Percentiles rank a stretch among this genome's conserved stretches.
These are phyloP conservation scores for Erythrobasidium hasegawianum DNA, from an alignment of 1,284 basidiomycete genomes.

Conservation along the genomic window DNA sequence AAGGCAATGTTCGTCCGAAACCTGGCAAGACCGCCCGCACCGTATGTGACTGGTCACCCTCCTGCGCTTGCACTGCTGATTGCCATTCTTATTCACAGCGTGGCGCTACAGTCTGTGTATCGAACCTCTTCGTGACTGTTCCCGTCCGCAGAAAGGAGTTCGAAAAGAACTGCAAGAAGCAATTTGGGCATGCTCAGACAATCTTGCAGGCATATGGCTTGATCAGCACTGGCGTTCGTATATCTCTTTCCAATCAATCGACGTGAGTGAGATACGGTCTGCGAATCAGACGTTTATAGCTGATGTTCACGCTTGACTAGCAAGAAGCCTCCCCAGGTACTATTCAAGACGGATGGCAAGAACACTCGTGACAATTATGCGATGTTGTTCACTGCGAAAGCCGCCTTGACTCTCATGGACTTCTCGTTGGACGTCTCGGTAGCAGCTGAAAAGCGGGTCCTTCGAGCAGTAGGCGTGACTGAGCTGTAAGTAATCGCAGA, in stretches of 20 bases:
- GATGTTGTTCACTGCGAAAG: conserved; percentile 79
- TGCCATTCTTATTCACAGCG: conserved; percentile 55
- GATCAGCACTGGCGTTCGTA: conserved; percentile 62
- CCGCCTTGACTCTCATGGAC: conserved; percentile 68
- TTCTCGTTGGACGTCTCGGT: conserved; percentile 69
- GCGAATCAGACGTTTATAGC: background rate
- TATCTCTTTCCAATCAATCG: conserved; percentile 69
- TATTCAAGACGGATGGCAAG: conserved; percentile 61
- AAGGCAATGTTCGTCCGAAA: conserved; percentile 56
- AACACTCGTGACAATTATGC: conserved; percentile 65
- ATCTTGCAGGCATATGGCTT: conserved; percentile 87
- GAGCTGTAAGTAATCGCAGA: conserved; percentile 9
- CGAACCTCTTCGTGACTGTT: conserved; percentile 71
- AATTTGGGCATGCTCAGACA: conserved; percentile 78
- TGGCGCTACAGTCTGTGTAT: conserved; percentile 78
- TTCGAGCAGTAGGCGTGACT: conserved; percentile 35
- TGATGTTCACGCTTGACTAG: conserved; percentile 50
- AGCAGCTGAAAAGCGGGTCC: conserved; percentile 56
- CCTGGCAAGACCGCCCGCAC: conserved; percentile 1
- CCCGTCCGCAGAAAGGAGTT: conserved; percentile 92
- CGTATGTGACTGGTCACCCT: conserved; percentile 19
- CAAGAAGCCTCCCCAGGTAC: conserved; percentile 67
- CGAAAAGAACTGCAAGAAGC: conserved; percentile 81
- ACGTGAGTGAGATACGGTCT: conserved; percentile 49
- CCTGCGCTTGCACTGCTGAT: background rate